phyloP scores from a whole-genome alignment of 768 basidiomycete genomes.

The Tylopilus plumbeoviolaceoides region DNA sequence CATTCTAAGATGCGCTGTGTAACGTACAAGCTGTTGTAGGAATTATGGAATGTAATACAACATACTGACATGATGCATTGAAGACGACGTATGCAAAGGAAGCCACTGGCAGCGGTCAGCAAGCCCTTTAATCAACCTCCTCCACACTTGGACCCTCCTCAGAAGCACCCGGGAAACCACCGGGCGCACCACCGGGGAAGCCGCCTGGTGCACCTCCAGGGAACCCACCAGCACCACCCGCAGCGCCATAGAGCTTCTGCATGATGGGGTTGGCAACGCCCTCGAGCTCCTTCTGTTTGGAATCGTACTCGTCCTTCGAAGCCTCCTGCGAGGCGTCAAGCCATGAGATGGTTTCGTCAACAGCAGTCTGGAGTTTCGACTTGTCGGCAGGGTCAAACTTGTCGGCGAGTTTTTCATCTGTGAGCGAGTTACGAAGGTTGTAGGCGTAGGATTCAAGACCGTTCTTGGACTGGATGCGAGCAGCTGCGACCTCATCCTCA shows the following conservation, averaged over 20 bases:
- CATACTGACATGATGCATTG: constrained; percentile 30
- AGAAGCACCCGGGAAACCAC: constrained; percentile 62
- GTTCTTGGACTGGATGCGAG: constrained; percentile 86
- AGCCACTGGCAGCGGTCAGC: constrained; percentile 5
- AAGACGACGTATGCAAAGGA: constrained; percentile 21
- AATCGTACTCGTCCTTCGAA: constrained; percentile 91
- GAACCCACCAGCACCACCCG: constrained; percentile 49
- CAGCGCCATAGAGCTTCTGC: constrained; percentile 63
- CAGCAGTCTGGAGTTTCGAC: constrained; percentile 71
- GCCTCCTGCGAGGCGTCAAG: constrained; percentile 86
- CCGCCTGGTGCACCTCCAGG: constrained; percentile 58
- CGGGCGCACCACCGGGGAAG: constrained; percentile 58
- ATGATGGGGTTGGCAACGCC: constrained; percentile 71
- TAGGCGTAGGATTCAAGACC: constrained; percentile 91
- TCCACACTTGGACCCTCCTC: constrained; percentile 90
- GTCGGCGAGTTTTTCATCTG: constrained; percentile 78
- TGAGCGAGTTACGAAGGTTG: constrained; percentile 89
- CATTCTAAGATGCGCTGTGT: constrained; percentile 29
- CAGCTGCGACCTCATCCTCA: constrained; percentile 83
- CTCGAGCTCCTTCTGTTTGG: constrained; percentile 92
- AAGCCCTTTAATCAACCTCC: constrained; percentile 67
- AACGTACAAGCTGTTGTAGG: constrained; percentile 27
- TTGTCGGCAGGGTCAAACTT: constrained; percentile 89
- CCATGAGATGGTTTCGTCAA: constrained; percentile 83
- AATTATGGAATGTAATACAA: constrained; percentile 31